These are phyloP conservation scores for Leishmania major DNA, from an alignment of 208 protist species.

Conservation along the genomic window DNA sequence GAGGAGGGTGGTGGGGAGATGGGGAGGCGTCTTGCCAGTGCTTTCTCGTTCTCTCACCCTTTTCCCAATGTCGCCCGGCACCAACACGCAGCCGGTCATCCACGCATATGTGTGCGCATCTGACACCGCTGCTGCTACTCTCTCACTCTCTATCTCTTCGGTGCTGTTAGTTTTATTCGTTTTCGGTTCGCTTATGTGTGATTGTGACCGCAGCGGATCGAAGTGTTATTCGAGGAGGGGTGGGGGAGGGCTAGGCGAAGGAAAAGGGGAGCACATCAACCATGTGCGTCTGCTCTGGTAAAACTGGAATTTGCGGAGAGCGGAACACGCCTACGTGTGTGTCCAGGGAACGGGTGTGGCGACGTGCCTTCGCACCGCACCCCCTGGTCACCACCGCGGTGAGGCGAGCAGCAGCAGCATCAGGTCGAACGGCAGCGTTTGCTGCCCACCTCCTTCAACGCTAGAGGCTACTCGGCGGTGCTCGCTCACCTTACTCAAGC, in stretches of 20 bases:
- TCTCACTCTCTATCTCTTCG: no score
- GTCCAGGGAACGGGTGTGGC: neutral
- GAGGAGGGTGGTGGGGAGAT: neutral
- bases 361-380: neutral
- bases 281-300: neutral
- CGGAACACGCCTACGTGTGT: neutral
- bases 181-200: neutral
- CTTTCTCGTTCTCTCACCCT: neutral
- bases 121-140: no score
- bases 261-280: neutral
- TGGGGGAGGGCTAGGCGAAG: neutral
- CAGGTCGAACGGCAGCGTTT: neutral
- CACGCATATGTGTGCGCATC: neutral
- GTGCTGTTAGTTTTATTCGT: neutral
- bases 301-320: neutral
- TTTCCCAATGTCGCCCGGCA: neutral
- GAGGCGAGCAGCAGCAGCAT: neutral
- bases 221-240: neutral
- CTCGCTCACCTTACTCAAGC: neutral
- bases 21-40: neutral
- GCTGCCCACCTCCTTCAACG: neutral
- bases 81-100: neutral
- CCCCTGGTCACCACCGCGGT: neutral
- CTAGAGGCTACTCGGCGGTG: neutral
- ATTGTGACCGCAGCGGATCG: neutral